Conservation (phyloP, 1,139 yeast genomes). For the Arxiozyma bovina region DNA sequence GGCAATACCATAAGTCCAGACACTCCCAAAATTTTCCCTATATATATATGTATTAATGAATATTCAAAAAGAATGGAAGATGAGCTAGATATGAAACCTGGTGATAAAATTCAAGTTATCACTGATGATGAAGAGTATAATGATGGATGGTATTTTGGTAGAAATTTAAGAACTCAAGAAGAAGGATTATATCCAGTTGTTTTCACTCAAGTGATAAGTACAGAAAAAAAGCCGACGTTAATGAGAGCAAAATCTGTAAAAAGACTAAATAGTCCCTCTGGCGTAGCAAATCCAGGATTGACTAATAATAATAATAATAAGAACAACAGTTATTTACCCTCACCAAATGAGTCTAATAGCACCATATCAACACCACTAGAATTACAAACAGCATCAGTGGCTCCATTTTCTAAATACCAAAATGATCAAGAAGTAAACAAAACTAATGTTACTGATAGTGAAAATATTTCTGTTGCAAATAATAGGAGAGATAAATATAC, state of each 20-base stretch:
- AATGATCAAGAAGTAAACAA: neutral
- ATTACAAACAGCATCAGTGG: conserved; percentile 15
- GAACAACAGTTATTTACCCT: neutral
- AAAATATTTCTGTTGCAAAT: neutral
- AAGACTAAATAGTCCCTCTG: conserved; percentile 12
- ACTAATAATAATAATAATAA: neutral
- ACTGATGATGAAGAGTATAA: conserved; percentile 90
- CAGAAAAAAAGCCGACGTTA: conserved; percentile 40
- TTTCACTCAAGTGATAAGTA: conserved; percentile 51
- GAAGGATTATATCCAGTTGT: conserved; percentile 89
- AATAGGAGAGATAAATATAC: neutral
- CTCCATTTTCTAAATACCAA: conserved; percentile 1
- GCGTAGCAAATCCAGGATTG: neutral
- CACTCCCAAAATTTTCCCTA: conserved; percentile 14
- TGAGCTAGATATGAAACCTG: conserved; percentile 70
- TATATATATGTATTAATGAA: conserved; percentile 67
- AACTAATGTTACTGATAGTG: neutral
- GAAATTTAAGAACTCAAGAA: conserved; percentile 58
- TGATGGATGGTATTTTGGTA: conserved; percentile 98
- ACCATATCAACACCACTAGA: conserved; percentile 22
- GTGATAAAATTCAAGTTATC: conserved; percentile 84
- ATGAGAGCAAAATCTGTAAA: conserved; percentile 35
- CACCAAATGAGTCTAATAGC: conserved; percentile 10
- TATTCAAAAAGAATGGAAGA: conserved; percentile 84
- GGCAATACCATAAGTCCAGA: conserved; percentile 10